Base-by-base conservation (phyloP, 495 filamentous ascomycete species). In the Lichina pygmaea region DNA sequence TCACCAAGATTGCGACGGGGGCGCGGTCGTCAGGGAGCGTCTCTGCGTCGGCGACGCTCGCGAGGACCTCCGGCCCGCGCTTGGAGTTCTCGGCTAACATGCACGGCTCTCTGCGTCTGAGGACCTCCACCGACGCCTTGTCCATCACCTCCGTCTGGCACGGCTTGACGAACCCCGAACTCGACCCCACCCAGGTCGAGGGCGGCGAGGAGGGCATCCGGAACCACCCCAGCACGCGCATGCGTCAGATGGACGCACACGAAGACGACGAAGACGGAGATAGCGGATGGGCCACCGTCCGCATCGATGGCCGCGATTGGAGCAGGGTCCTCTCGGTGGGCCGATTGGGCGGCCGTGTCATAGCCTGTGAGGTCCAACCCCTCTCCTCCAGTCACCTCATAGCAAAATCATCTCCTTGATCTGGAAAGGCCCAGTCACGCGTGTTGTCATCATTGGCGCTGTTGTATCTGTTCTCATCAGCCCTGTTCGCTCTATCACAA, bases 241-340 rank as follows among this genome's bases (percentile, higher is more conserved):
- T 84, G 68, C 71, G 67, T 45, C 65, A 54, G 34, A 46, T 67
- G 3, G 57, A 59, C 13, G 55, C 50, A 1, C 51, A 47, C 36
- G 17, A n/a, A 10, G 46, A 11, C 0, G 54, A 52, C 37, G 49
- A 50, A 52, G 54, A 65, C 55, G 17, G 68, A 63, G 71, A 74
- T 16, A 73, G 76, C 17, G 74, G 69, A 41, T 95, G 85, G 79
- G 78, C 81, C 5, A 77, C 68, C 46, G 85, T 93, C 36, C 66
- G 83, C 40, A 80, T 95, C 47, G 86, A 95, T 62, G 86, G 82
- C 32, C 74, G 67, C 59, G 86, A 95, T 56, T 93, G 86, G 86
- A 79, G 79, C 38, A 71, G 68, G 49, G 84, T 95, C 30, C 58
- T 95, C 47, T 86, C 79, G 57, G 81, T 93, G n/a, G 86, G 84